phyloP scores from a whole-genome alignment of 257 asterid genomes.

The Linderniella brevidens region DNA sequence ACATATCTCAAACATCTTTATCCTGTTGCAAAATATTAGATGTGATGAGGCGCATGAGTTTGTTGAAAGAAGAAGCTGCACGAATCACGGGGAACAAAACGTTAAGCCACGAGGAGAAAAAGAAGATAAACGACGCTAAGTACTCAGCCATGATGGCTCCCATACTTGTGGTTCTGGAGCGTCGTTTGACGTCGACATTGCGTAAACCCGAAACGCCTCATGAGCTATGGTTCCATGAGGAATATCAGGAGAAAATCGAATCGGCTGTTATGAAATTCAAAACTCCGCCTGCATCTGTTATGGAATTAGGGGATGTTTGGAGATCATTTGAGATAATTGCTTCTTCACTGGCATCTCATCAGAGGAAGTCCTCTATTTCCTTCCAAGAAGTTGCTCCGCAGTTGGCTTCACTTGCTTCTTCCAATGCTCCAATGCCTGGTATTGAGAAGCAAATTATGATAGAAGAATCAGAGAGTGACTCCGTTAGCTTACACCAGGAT shows the following conservation, averaged over 20 bases:
- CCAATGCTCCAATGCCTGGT: constrained; percentile 99
- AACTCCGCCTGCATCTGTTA: constrained; percentile 78
- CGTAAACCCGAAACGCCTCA: constrained; percentile 92
- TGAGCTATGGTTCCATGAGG: constrained; percentile 72
- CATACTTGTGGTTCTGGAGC: constrained; percentile 79
- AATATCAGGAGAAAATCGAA: constrained; percentile 58
- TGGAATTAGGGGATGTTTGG: constrained; percentile 88
- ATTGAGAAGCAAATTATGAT: constrained; percentile 66
- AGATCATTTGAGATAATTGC: constrained; percentile 81
- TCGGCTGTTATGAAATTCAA: constrained; percentile 66
- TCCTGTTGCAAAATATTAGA: constrained; percentile 27
- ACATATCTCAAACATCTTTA: constrained; percentile 9
- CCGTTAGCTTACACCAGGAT: constrained; percentile 32
- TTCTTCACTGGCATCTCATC: constrained; percentile 80
- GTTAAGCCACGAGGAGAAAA: constrained; percentile 75
- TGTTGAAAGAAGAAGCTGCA: constrained; percentile 92
- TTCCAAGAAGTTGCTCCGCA: constrained; percentile 94
- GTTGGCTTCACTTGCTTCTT: constrained; percentile 53
- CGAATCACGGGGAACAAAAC: constrained; percentile 72
- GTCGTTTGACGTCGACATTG: constrained; percentile 88
- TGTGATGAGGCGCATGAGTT: constrained; percentile 87
- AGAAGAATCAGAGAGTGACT: constrained; percentile 38
- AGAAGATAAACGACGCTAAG: constrained; percentile 85
- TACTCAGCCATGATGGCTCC: constrained; percentile 99
- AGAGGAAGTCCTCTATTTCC: constrained; percentile 76